Evolutionary conservation across 2,329 filamentous ascomycete species (phyloP).

Genomic region (Chaetomiaceae sp.): DNA sequence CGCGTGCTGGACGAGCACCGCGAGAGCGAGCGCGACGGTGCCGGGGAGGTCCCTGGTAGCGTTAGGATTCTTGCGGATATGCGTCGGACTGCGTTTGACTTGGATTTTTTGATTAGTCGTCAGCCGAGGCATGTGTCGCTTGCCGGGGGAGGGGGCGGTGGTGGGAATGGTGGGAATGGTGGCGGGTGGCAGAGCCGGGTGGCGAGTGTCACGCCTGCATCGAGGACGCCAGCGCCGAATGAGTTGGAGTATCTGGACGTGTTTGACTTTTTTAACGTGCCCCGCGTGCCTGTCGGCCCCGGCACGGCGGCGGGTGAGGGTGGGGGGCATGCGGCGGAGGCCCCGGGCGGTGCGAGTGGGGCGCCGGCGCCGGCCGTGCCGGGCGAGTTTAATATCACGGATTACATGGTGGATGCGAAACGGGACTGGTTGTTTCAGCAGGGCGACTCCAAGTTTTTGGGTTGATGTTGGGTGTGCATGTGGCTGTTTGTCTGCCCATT

Average conservation of each 20-base stretch:
- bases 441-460: constrained; percentile 23
- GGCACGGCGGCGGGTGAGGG: constrained; percentile 28
- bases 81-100: constrained; percentile 82
- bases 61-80: constrained; percentile 88
- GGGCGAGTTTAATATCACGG: constrained; percentile 72
- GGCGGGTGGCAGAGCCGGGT: constrained; percentile 39
- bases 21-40: constrained; percentile 69
- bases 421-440: constrained; percentile 58
- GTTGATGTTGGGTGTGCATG: constrained; percentile 4
- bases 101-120: constrained; percentile 82
- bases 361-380: no score
- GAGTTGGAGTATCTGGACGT: constrained; percentile 89
- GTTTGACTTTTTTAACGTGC: constrained; percentile 93
- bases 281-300: constrained; percentile 56
- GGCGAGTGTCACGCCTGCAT: constrained; percentile 52
- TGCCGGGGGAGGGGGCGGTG: neutral
- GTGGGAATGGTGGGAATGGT: constrained; percentile 3
- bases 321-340: constrained; percentile 1
- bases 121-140: constrained; percentile 55
- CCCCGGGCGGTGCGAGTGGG: constrained; percentile 21
- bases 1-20: constrained; percentile 82
- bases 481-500: neutral
- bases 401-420: constrained; percentile 70
- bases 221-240: constrained; percentile 66
- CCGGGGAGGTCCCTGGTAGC: constrained; percentile 72